These are phyloP conservation scores for Linderniella brevidens DNA, from an alignment of 257 asterid genomes.

Conservation along the genomic window DNA sequence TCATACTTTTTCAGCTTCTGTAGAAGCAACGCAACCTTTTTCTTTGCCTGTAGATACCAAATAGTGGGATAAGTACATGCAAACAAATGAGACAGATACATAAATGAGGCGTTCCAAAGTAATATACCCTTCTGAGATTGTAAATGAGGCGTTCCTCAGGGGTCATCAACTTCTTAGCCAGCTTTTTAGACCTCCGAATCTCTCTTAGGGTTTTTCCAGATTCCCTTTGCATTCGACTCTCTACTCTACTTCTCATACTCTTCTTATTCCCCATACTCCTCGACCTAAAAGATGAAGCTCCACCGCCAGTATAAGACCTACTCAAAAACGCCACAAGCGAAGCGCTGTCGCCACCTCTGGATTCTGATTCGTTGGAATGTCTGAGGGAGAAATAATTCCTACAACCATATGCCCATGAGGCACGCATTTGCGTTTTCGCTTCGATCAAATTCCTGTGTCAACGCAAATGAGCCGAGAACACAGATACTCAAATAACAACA, in stretches of 20 bases:
- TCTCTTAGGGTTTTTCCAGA: constrained; percentile 74
- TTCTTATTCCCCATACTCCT: constrained; percentile 19
- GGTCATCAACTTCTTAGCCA: constrained; percentile 69
- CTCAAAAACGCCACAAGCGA: too few relatives aligned
- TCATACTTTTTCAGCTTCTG: constrained; percentile 92
- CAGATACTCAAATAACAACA: not conserved
- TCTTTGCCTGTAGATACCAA: constrained; percentile 72
- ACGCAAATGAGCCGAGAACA: not conserved
- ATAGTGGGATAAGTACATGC: constrained; percentile 1
- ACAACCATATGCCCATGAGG: too few relatives aligned
- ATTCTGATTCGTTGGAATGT: too few relatives aligned
- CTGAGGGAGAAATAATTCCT: too few relatives aligned
- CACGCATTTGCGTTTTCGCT: too few relatives aligned
- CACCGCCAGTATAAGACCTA: not conserved
- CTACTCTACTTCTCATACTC: constrained; percentile 97
- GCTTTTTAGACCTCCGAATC: constrained; percentile 64
- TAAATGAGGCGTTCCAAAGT: constrained; percentile 2
- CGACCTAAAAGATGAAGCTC: constrained; percentile 9
- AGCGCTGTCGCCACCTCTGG: too few relatives aligned
- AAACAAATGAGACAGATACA: not conserved
- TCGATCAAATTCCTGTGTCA: not conserved
- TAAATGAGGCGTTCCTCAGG: constrained; percentile 73
- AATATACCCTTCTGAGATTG: constrained; percentile 66
- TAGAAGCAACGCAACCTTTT: constrained; percentile 87
- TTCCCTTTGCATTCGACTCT: constrained; percentile 64